These are phyloP conservation scores for Trichopus zeylanicus DNA, from an alignment of 116 monocot species.

Conservation along the genomic window DNA sequence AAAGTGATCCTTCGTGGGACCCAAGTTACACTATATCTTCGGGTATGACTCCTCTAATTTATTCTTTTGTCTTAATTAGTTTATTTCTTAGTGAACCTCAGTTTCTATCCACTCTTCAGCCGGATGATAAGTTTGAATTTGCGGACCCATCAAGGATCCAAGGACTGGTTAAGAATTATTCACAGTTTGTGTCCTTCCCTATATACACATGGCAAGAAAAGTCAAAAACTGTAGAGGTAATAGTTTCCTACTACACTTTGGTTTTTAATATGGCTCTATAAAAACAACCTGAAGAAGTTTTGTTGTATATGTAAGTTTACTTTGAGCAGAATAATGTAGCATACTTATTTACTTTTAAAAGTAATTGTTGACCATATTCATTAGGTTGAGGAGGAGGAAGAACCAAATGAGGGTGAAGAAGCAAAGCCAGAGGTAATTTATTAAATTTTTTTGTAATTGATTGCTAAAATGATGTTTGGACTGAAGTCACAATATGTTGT, in stretches of 20 bases:
- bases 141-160: conserved; percentile 74
- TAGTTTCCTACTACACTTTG: neutral
- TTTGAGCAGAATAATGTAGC: neutral
- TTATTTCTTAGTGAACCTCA: neutral
- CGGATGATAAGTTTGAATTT: conserved; percentile 94
- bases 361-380: neutral
- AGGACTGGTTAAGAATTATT: conserved; percentile 90
- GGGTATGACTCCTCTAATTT: conserved; percentile 24
- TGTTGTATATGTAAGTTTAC: too few species aligned
- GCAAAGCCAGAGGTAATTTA: conserved; percentile 52
- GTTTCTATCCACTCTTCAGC: conserved; percentile 23
- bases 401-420: conserved; percentile 84
- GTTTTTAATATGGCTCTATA: neutral
- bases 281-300: too few species aligned
- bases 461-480: neutral
- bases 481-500: neutral
- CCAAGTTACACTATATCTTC: conserved; percentile 73
- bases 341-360: neutral
- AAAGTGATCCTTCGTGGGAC: conserved; percentile 68
- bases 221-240: conserved; percentile 84
- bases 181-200: conserved; percentile 96
- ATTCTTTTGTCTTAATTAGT: neutral
- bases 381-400: conserved; percentile 79
- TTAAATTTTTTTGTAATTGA: neutral
- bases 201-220: conserved; percentile 95